Base-by-base conservation (phyloP, 2,329 filamentous ascomycete genomes). In the Tolypocladium inflatum region DNA sequence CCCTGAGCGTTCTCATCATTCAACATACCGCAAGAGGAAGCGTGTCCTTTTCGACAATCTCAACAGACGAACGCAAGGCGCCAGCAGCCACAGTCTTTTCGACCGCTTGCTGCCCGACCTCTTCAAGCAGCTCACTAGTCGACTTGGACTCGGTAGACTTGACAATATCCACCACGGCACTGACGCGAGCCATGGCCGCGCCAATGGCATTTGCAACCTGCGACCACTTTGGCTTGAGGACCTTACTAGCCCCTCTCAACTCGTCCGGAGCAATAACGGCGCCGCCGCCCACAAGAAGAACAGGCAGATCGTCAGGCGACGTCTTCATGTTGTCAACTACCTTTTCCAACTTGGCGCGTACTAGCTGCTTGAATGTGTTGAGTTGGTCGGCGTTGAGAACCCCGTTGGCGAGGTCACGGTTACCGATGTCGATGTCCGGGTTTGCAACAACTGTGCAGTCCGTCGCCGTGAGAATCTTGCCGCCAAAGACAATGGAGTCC, bases 181-280 rank as follows among this genome's bases (percentile, higher is more conserved):
- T 84, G 2, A 87, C 82, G 43, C 81, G 73, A 1, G 83, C 82
- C 58, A 83, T 84, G 1, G 84, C 84, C 10, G 84, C 84, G 2
- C 84, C 84, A 11, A 87, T 83, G 0, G 84, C 84, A 64, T 87
- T 87, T 10, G 85, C 84, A 2, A 87, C 81, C 3, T 77, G 78
- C 2, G 81, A 79, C 73, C 77, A 84, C 45, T 76, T 71, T 0
- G 82, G 82, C 61, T 80, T 83, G 51, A 84, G 68, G 1, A 86
- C 80, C 38, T 70, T 73, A 59, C 79, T 82, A 10, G 82, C 83
- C 1, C 83, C 83, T 38, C 72, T 71, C 0, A 87, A 71, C n/a
- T 76, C 67, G 41, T 80, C 73, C 0, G 82, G 83, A 0, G 80
- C 79, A 50, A 87, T 76, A 11, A 86, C 73, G 1, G 83, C 81